Conservation (phyloP, 306 rosid genomes). For the Canavalia ensiformis region DNA sequence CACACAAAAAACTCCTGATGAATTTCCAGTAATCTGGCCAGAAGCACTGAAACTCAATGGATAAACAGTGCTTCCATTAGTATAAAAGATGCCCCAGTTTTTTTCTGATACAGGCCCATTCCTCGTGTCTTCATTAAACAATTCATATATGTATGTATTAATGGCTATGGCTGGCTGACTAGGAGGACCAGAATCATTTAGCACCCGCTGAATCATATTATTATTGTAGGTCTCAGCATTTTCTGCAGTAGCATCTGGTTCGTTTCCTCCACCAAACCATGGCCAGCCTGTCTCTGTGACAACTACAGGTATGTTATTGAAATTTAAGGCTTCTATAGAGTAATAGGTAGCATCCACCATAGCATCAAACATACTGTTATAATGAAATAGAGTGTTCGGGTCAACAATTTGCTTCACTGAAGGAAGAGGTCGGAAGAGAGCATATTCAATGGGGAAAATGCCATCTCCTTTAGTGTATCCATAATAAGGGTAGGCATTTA, state of each 20-base stretch:
- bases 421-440: constrained; percentile 89
- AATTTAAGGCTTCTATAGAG: constrained; percentile 79
- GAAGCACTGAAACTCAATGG: constrained; percentile 66
- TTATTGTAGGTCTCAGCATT: constrained; percentile 81
- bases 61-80: constrained; percentile 82
- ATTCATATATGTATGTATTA: constrained; percentile 83
- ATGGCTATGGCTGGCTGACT: constrained; percentile 77
- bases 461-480: constrained; percentile 84
- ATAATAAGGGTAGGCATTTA: constrained; percentile 87
- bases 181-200: constrained; percentile 92
- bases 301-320: constrained; percentile 76
- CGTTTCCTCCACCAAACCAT: constrained; percentile 83
- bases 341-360: constrained; percentile 98
- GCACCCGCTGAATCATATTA: constrained; percentile 81
- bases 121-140: constrained; percentile 94
- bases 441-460: constrained; percentile 93
- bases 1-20: constrained; percentile 79
- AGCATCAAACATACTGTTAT: constrained; percentile 97
- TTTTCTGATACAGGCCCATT: constrained; percentile 84
- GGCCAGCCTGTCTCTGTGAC: constrained; percentile 99
- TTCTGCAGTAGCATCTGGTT: constrained; percentile 81
- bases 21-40: constrained; percentile 57
- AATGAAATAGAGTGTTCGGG: constrained; percentile 93
- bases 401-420: constrained; percentile 97
- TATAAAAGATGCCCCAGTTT: constrained; percentile 79